Percentiles rank a stretch among this genome's conserved stretches.
Evolutionary conservation across 2,329 filamentous ascomycete species (phyloP).

Genomic region (Acephala macrosclerotiorum): DNA sequence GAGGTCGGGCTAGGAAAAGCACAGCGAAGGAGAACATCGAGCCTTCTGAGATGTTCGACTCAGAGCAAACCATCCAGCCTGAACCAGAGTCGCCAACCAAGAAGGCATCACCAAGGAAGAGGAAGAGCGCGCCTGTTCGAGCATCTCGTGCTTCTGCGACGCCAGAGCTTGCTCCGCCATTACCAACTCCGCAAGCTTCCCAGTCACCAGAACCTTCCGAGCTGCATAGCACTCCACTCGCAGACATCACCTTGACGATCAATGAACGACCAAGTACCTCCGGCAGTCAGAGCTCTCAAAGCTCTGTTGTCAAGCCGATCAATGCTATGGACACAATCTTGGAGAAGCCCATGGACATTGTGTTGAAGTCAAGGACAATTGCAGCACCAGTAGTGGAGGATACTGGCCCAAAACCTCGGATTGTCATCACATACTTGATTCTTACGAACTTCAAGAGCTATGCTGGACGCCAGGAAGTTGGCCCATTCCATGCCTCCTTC

Average conservation of each 20-base stretch:
- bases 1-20: constrained; percentile 51
- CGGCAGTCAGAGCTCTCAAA: constrained; percentile 55
- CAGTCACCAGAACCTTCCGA: constrained; percentile 63
- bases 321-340: constrained; percentile 79
- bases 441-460: constrained; percentile 99
- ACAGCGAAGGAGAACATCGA: constrained; percentile 58
- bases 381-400: constrained; percentile 75
- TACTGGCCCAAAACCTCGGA: constrained; percentile 79
- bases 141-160: constrained; percentile 42
- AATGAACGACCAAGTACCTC: constrained; percentile 65
- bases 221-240: constrained; percentile 64
- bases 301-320: constrained; percentile 70
- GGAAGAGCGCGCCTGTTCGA: constrained; percentile 62
- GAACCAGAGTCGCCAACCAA: constrained; percentile 62
- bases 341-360: constrained; percentile 93
- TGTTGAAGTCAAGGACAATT: constrained; percentile 82
- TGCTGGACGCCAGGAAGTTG: constrained; percentile 91
- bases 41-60: constrained; percentile 66
- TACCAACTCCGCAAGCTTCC: constrained; percentile 61
- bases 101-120: constrained; percentile 68
- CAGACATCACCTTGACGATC: constrained; percentile 75
- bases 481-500: constrained; percentile 96
- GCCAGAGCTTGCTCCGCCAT: constrained; percentile 43
- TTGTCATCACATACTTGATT: constrained; percentile 91
- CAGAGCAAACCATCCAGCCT: constrained; percentile 56